A percentile compares a stretch with the other conserved stretches of the same genome.
Conservation (phyloP, 768 basidiomycete genomes). For the Mycena latifolia region DNA sequence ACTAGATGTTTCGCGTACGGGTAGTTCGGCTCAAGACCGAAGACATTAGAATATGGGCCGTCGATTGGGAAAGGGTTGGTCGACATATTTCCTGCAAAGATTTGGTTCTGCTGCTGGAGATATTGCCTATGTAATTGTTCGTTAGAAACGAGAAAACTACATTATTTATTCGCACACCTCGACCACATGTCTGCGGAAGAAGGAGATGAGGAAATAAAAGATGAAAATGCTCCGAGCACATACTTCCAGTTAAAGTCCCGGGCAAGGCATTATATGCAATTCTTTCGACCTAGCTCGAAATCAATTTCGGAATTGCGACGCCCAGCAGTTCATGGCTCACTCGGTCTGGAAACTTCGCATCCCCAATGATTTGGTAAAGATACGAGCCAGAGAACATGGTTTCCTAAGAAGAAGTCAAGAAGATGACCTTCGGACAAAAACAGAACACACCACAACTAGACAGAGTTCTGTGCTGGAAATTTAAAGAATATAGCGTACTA, state of each 20-base stretch:
- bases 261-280: slow-evolving; percentile 67
- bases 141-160: not conserved
- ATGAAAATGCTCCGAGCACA: slow-evolving; percentile 1
- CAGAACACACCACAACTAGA: slow-evolving; percentile 59
- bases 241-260: slow-evolving; percentile 60
- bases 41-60: slow-evolving; percentile 60
- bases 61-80: slow-evolving; percentile 50
- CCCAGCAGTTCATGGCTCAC: slow-evolving; percentile 43
- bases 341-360: slow-evolving; percentile 63
- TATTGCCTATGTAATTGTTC: slow-evolving; percentile 47
- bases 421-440: not conserved
- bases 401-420: slow-evolving; percentile 49
- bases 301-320: not conserved
- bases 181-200: slow-evolving; percentile 42
- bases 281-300: slow-evolving; percentile 50
- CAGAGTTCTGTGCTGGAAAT: slow-evolving; percentile 63
- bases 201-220: not conserved
- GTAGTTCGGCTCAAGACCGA: slow-evolving; percentile 64
- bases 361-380: slow-evolving; percentile 68
- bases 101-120: slow-evolving; percentile 58
- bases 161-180: slow-evolving; percentile 41
- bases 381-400: slow-evolving; percentile 72
- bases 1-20: slow-evolving; percentile 46
- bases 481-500: not conserved
- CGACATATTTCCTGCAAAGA: slow-evolving; percentile 55